Base-by-base conservation (phyloP, 108 stramenopile genomes). In the Hondaea fermentalgiana region DNA sequence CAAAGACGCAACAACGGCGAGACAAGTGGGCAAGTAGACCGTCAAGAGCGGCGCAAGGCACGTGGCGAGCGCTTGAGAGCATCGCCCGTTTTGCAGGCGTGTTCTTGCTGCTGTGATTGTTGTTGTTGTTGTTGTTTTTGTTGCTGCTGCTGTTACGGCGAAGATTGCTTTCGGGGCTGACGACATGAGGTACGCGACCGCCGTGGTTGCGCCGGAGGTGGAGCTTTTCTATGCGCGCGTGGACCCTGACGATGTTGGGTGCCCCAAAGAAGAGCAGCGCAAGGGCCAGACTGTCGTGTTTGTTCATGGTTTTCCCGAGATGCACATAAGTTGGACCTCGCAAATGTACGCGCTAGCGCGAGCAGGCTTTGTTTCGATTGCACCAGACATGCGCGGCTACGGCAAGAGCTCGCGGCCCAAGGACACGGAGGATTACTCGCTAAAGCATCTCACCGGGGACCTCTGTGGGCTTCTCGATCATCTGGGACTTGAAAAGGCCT, bases 351-450 rank as follows among this genome's bases (percentile, higher is more conserved):
- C 76, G 19, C 23, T 53, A 6, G 76, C 76, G 76, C 45, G 28
- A 55, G 76, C 76, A 12, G 76, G 76, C n/a, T 83, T 83, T 23
- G 23, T 47, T 16, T 12, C 76, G 17, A 23, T 83, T 12, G 76
- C 76, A 6, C 76, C 76, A 3, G 76, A 83, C 51, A 83, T 83
- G 76, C 76, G 76, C 45, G 76, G 76, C 49, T 83, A 83, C 51
- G 76, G 76, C 16, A 83, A 35, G 76, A 83, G 49, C 45, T 47
- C 45, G 16, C 16, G 43, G 76, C 76, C 76, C n/a, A 12, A 6
- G 17, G 76, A 55, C 19, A 53, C 76, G n/a, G 51, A 47, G n/a
- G 76, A 4, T 6, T 83, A 83, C 51, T 10, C 49, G 49, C 76
- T 83, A 12, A 17, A 83, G 76, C 76, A 83, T 12, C 76, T 83